Percentiles rank a stretch among this genome's conserved stretches.
These are phyloP conservation scores for Coprinopsis sp. DNA, from an alignment of 768 basidiomycete species.

Conservation along the genomic window DNA sequence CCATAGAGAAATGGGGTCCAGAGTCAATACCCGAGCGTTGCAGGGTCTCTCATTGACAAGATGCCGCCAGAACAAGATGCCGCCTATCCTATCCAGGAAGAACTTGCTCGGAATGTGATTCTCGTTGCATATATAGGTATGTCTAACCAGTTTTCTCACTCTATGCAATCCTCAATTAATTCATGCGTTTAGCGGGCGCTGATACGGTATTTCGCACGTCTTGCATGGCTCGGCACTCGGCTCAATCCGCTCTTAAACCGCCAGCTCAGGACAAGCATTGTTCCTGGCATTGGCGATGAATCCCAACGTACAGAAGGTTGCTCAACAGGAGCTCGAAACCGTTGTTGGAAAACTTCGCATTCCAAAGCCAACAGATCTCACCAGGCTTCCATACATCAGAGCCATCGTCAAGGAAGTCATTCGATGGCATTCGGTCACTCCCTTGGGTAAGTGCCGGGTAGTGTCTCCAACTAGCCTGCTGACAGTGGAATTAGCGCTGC, in stretches of 20 bases:
- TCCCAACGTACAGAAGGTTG: conserved; percentile 15
- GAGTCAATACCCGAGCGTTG: no score
- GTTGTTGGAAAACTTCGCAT: conserved; percentile 14
- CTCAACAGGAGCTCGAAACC: conserved; percentile 22
- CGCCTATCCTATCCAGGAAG: no score
- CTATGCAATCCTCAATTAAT: no score
- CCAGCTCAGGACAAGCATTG: conserved; percentile 4
- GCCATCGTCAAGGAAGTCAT: conserved; percentile 20
- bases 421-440: conserved; percentile 10
- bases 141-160: not conserved
- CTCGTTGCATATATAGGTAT: not conserved
- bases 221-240: not conserved
- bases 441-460: conserved; percentile 11
- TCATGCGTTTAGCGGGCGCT: not conserved
- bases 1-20: no score
- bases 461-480: not conserved
- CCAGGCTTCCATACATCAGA: conserved; percentile 17
- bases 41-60: no score
- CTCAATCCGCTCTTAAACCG: not conserved
- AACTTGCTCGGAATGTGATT: not conserved
- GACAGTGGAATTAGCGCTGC: not conserved
- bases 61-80: no score
- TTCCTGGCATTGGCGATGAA: conserved; percentile 13
- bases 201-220: not conserved
- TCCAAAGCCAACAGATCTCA: conserved; percentile 17